Percentiles rank a stretch among this genome's conserved stretches.
Conservation (phyloP, 148 eudicot genomes). For the Heliamphora exappendiculata region DNA sequence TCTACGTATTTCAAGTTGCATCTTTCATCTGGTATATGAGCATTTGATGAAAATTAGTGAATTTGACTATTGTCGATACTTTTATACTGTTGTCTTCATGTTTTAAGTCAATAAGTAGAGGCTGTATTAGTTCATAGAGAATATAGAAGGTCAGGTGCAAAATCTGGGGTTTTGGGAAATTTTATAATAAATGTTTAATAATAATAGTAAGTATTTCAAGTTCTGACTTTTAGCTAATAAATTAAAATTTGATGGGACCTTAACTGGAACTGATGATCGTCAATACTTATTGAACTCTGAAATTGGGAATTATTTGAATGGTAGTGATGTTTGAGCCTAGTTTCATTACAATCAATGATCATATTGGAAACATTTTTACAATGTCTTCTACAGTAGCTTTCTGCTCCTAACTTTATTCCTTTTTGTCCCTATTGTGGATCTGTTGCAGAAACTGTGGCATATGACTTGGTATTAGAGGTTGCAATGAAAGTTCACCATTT, state of each 20-base stretch:
- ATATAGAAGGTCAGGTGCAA: too few relatives aligned
- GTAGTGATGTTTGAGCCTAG: background rate
- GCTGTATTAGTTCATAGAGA: too few relatives aligned
- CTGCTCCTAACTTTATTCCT: background rate
- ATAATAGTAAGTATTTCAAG: background rate
- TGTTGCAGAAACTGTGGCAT: constrained; percentile 88
- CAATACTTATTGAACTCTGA: background rate
- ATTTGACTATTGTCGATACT: background rate
- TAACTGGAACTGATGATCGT: background rate
- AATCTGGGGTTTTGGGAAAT: too few relatives aligned
- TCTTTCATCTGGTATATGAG: background rate
- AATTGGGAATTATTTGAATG: background rate
- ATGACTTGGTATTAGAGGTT: constrained; percentile 74
- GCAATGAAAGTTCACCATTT: constrained; percentile 83
- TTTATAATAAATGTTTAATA: too few relatives aligned
- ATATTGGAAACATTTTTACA: background rate
- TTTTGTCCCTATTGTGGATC: constrained; percentile 47
- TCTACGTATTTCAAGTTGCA: background rate
- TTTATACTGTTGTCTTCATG: too few relatives aligned
- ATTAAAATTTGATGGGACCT: background rate
- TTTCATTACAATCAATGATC: background rate
- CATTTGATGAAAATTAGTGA: background rate
- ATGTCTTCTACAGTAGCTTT: background rate
- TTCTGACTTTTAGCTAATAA: background rate
- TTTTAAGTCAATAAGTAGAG: too few relatives aligned